Evolutionary conservation across 2,329 filamentous ascomycete genomes (phyloP).

Genomic region (Phyllosticta paracitricarpa): DNA sequence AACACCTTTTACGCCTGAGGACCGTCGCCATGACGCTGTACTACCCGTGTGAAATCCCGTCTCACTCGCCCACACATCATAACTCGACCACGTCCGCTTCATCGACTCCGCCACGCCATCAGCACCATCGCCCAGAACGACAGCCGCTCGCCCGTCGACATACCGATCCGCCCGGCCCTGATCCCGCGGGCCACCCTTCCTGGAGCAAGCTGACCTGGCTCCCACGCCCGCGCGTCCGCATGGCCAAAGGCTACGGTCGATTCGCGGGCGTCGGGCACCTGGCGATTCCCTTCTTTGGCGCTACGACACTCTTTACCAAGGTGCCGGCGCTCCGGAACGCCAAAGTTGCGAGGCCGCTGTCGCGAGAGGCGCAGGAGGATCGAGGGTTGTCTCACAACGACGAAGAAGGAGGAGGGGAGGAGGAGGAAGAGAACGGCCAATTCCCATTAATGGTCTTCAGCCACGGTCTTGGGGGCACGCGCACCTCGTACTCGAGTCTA

Average conservation of each 20-base stretch:
- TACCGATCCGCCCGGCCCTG: constrained; percentile 25
- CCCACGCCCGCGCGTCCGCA: constrained; percentile 45
- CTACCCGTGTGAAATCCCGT: constrained; percentile 47
- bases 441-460: constrained; percentile 58
- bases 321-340: constrained; percentile 55
- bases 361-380: constrained; percentile 29
- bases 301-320: constrained; percentile 54
- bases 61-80: not conserved
- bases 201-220: constrained; percentile 53
- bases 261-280: constrained; percentile 45
- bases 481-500: constrained; percentile 52
- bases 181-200: constrained; percentile 31
- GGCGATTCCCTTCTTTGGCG: constrained; percentile 44
- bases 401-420: constrained; percentile 19
- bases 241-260: constrained; percentile 52
- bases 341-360: constrained; percentile 46
- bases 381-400: constrained; percentile 20
- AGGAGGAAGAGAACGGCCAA: constrained; percentile 20
- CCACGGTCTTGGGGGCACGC: constrained; percentile 54
- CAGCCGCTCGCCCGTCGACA: not conserved
- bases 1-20: constrained; percentile 42
- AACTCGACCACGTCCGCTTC: not conserved
- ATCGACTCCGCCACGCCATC: not conserved
- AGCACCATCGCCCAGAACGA: not conserved
- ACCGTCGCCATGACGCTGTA: constrained; percentile 57